phyloP scores from a whole-genome alignment of 1,284 basidiomycete genomes.

The Sphaerobolus stellatus region DNA sequence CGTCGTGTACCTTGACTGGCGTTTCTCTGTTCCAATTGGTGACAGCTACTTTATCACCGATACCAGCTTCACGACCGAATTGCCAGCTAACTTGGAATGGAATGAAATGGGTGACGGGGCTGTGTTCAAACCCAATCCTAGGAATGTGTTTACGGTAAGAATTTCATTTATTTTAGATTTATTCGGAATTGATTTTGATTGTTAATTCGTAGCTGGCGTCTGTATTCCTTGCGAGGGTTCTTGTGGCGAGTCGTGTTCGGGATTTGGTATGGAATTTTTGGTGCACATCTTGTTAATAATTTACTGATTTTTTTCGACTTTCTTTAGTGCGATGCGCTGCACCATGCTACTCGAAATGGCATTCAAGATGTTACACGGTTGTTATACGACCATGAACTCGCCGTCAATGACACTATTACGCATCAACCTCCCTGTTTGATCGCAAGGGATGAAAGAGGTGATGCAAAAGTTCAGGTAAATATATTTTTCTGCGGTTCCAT shows the following conservation, averaged over 20 bases:
- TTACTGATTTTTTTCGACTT: not conserved
- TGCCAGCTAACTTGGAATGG: conserved; percentile 17
- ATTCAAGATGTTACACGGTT: conserved; percentile 1
- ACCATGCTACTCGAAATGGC: conserved; percentile 8
- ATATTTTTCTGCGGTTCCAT: not conserved
- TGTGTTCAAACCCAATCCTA: conserved; percentile 10
- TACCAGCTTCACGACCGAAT: conserved; percentile 9
- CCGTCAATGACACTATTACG: conserved; percentile 5
- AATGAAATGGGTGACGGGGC: conserved; percentile 15
- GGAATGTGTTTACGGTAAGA: conserved; percentile 5
- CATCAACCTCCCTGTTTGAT: conserved; percentile 2
- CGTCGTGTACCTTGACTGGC: conserved; percentile 19
- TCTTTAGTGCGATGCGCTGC: conserved; percentile 11
- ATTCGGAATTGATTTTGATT: not conserved
- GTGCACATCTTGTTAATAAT: not conserved
- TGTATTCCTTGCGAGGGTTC: conserved; percentile 12
- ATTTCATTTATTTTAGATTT: conserved; percentile 6
- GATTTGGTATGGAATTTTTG: conserved; percentile 11
- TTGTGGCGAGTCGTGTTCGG: conserved; percentile 11
- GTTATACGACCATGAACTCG: conserved; percentile 12
- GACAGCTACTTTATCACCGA: conserved; percentile 15
- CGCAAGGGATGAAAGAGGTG: conserved; percentile 7
- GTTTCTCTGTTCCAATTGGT: conserved; percentile 13
- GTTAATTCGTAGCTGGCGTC: not conserved
- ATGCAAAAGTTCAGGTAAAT: conserved; percentile 2